A percentile compares a stretch with the other conserved stretches of the same genome.
phyloP scores from a whole-genome alignment of 148 eudicot genomes.

The Diospyros lotus region DNA sequence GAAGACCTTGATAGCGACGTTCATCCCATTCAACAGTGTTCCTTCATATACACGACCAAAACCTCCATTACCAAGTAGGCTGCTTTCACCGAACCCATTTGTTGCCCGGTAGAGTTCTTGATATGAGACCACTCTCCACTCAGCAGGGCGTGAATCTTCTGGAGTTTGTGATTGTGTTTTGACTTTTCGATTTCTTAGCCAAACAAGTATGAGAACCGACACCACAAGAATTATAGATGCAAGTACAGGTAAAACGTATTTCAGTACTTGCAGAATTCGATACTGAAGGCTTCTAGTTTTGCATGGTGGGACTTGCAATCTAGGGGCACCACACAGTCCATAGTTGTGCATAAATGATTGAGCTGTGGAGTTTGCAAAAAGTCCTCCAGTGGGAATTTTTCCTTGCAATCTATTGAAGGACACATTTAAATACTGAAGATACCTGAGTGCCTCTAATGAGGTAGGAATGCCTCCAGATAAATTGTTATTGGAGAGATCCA shows the following conservation, averaged over 20 bases:
- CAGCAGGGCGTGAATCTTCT: not conserved
- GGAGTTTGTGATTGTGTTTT: not conserved
- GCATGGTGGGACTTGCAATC: slow-evolving; percentile 19
- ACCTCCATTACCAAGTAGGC: slow-evolving; percentile 22
- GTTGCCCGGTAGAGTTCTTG: slow-evolving; percentile 22
- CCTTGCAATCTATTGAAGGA: slow-evolving; percentile 28
- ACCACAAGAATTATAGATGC: not conserved
- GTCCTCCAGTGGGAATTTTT: slow-evolving; percentile 24
- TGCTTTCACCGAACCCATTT: slow-evolving; percentile 20
- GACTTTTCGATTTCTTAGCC: slow-evolving; percentile 3
- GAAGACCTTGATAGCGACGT: slow-evolving; percentile 27
- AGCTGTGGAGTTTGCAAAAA: slow-evolving; percentile 21
- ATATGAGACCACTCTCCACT: slow-evolving; percentile 23
- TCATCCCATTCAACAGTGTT: slow-evolving; percentile 19
- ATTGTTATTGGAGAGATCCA: slow-evolving; percentile 27
- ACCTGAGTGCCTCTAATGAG: slow-evolving; percentile 16
- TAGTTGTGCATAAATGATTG: slow-evolving; percentile 21
- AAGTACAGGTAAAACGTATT: slow-evolving; percentile 20
- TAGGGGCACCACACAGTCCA: slow-evolving; percentile 20
- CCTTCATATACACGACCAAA: slow-evolving; percentile 23
- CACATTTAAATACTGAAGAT: slow-evolving; percentile 14
- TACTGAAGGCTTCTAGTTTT: not conserved
- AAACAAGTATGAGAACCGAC: not conserved
- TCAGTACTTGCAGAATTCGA: slow-evolving; percentile 8
- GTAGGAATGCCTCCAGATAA: slow-evolving; percentile 31